Percentiles rank a stretch among this genome's conserved stretches.
Evolutionary conservation across 2,329 filamentous ascomycete species (phyloP).

Genomic region (Orbilia blumenaviensis): DNA sequence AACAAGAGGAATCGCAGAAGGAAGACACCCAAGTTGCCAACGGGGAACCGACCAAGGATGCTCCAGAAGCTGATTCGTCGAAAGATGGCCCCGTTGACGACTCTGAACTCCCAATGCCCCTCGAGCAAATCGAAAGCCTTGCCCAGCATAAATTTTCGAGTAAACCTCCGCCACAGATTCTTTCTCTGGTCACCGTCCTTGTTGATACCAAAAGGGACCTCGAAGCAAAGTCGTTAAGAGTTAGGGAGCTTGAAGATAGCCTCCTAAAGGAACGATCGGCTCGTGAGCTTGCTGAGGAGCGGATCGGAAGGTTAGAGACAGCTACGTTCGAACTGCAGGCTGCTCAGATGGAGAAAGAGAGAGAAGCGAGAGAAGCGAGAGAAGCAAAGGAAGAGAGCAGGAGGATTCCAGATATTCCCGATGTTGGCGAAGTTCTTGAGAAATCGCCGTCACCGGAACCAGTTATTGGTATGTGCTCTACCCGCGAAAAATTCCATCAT

Average conservation of each 20-base stretch:
- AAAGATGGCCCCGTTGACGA: conserved; percentile 28
- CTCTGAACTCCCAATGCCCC: conserved; percentile 65
- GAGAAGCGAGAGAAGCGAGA: neutral
- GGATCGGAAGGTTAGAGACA: conserved; percentile 65
- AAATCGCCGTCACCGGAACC: conserved; percentile 59
- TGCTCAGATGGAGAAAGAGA: conserved; percentile 60
- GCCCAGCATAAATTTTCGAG: conserved; percentile 62
- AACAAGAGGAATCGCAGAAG: conserved; percentile 7
- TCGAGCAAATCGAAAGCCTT: conserved; percentile 67
- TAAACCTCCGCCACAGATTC: conserved; percentile 75
- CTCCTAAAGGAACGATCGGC: conserved; percentile 82
- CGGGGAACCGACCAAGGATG: neutral
- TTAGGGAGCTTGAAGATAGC: conserved; percentile 82
- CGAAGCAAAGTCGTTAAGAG: conserved; percentile 79
- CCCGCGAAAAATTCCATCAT: neutral
- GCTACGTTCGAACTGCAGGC: conserved; percentile 75
- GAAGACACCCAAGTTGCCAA: conserved; percentile 9
- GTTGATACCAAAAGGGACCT: conserved; percentile 85
- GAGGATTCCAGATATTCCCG: conserved; percentile 37
- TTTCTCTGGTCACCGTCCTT: conserved; percentile 84
- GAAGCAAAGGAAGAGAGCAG: conserved; percentile 59
- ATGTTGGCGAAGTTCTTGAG: conserved; percentile 55
- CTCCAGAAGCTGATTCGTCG: conserved; percentile 1
- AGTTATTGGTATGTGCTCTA: conserved; percentile 59
- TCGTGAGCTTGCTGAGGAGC: conserved; percentile 77